Evolutionary conservation across 805 yeast species (phyloP), one percentile per base, ranked within the genome.

Genomic region (Wickerhamiella hasegawae): DNA sequence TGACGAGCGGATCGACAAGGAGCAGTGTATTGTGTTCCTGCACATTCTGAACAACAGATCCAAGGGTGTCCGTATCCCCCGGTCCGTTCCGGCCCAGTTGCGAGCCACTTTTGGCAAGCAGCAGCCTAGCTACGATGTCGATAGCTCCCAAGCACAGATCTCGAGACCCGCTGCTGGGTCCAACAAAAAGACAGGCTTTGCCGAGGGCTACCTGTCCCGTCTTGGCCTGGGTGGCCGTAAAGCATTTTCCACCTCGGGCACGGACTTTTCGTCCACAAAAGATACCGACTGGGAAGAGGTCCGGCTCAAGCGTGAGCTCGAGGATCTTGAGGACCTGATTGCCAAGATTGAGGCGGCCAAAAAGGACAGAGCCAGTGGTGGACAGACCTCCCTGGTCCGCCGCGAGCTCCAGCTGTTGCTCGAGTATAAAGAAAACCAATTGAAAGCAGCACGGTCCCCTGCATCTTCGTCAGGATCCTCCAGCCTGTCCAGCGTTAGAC

Each of bases 231-330:
- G 39, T 8, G 44, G 45, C 20, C 44, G 41, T 23, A 4, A 34
- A 18, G 38, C 31, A 31, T 32, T 60, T 58, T 44, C 28, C 74
- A 72, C 49, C 54, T 73, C 39, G 62, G 75, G 52, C 59, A 76
- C 40, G 76, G 83, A 14, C 59, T 69, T n/a, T 48, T 54, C 18
- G 39, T 52, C 41, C 45, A 46, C 41, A 87, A 47, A 49, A 46
- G 84, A 76, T n/a, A 73, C 83, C 2, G 94, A 84, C 49, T 83
- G 96, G 94, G 96, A 85, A 54, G 83, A 78, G 48, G 92, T 78
- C 12, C 68, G 90, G 45, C 66, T 84, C 44, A 73, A 74, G 57
- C 69, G 85, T 41, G 87, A 84, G 52, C 63, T 87, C 41, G 66
- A 73, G 10, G 81, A 80, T 41, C 57, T 85, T 32, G 94, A 84